A percentile compares a stretch with the other conserved stretches of the same genome.
Evolutionary conservation across 345 rosid genomes (phyloP).

Genomic region (Arabis hirsuta): DNA sequence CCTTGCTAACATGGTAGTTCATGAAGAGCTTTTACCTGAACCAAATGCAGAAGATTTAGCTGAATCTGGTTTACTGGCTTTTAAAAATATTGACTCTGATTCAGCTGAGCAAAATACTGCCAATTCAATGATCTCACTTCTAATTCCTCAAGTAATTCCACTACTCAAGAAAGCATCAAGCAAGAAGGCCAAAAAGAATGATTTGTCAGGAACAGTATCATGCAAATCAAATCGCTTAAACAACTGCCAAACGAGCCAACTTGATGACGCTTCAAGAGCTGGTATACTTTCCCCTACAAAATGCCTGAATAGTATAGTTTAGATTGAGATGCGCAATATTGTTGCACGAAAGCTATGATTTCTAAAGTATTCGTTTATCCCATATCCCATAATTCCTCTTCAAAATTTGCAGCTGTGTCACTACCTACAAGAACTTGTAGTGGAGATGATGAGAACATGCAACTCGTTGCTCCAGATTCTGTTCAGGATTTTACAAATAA

Average conservation of each 20-base stretch:
- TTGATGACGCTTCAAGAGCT: constrained; percentile 42
- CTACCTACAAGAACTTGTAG: constrained; percentile 31
- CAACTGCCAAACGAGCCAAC: constrained; percentile 38
- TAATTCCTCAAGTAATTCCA: constrained; percentile 94
- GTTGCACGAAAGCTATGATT: neutral
- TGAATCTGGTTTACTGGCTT: constrained; percentile 47
- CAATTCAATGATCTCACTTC: constrained; percentile 77
- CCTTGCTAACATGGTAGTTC: constrained; percentile 35
- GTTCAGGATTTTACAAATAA: constrained; percentile 43
- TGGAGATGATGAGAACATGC: constrained; percentile 40
- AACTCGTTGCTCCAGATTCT: constrained; percentile 37
- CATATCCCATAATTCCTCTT: constrained; percentile 13
- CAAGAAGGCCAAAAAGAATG: constrained; percentile 46
- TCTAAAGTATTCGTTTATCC: constrained; percentile 13
- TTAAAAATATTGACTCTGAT: constrained; percentile 55
- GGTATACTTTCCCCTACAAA: constrained; percentile 38
- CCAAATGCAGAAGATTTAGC: constrained; percentile 51
- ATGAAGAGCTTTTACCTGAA: constrained; percentile 50
- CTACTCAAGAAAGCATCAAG: constrained; percentile 59
- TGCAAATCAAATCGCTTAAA: constrained; percentile 32
- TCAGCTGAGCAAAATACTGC: constrained; percentile 64
- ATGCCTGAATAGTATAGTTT: constrained; percentile 17
- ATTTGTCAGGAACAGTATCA: constrained; percentile 37
- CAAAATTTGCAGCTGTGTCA: constrained; percentile 45
- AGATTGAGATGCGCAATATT: neutral